Evolutionary conservation across 148 eudicot species (phyloP), one percentile per base, ranked within the genome.

Genomic region (Dysphania ambrosioides): DNA sequence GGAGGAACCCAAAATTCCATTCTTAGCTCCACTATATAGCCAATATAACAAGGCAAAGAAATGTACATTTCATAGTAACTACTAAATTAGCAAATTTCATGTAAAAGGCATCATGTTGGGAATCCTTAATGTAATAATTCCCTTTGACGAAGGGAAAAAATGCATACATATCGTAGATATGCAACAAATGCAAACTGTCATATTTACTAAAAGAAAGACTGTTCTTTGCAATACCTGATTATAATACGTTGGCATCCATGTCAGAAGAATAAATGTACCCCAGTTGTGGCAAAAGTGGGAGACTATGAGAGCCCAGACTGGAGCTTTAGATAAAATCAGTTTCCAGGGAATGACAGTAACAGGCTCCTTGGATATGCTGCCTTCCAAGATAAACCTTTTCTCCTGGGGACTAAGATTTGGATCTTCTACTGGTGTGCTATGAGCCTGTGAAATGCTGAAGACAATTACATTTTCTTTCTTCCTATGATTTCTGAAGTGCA

Each of bases 171-270:
- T 53, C 12, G 40, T 36, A 36, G 40, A 36, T 42, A 42, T 42
- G 49, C 42, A 29, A 26, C 35, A 24, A 35, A 3, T 35, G 18
- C n/a, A 38, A 5, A 59, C 27, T 51, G 38, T 34, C n/a, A 15
- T 56, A 35, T 12, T 34, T 2, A 34, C 24, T 40, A 31, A 4
- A 31, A 16, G 15, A 60, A 60, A 12, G 8, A 60, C 65, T 30
- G 32, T 47, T 75, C 63, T 62, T 27, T 34, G 38, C 21, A 42
- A 35, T 83, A 92, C 97, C 97, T 92, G 97, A 87, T 88, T 89
- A 69, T 92, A 95, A 82, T 95, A 95, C 16, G 99, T 95, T 12
- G 97, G 99, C 99, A 95, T 95, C 99, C 99, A 95, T 57, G 99
- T 95, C 73, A 95, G 79, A 53, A 95, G 92, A 81, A 95, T 95